Percentiles rank a stretch among this genome's conserved stretches.
These are phyloP conservation scores for Filobasidium uniguttulatum DNA, from an alignment of 1,284 basidiomycete species.

Conservation along the genomic window DNA sequence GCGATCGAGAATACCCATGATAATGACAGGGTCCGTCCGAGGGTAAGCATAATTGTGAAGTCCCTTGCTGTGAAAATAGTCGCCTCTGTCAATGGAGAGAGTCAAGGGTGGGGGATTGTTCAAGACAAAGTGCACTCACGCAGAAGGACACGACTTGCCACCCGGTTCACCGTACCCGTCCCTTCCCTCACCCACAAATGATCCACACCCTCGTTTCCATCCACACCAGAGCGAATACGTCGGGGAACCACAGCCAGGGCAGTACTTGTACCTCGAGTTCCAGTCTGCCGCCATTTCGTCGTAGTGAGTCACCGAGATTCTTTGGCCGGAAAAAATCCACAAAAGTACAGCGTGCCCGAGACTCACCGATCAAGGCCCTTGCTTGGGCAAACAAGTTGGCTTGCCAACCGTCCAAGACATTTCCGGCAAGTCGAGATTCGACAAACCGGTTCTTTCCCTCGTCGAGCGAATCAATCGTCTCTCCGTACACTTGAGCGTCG, in stretches of 20 bases:
- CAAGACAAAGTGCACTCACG: constrained; percentile 44
- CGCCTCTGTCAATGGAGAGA: too few species aligned
- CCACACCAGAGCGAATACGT: constrained; percentile 86
- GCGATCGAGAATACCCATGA: constrained; percentile 73
- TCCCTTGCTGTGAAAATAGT: constrained; percentile 47
- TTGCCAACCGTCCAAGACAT: constrained; percentile 36
- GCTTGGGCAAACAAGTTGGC: constrained; percentile 62
- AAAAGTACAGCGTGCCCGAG: constrained; percentile 28
- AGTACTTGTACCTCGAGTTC: constrained; percentile 82
- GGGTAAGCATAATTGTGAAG: constrained; percentile 81
- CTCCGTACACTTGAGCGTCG: constrained; percentile 38
- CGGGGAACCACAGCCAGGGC: constrained; percentile 67
- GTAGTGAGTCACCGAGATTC: too few species aligned
- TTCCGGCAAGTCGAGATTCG: constrained; percentile 53
- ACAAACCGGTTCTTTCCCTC: constrained; percentile 46
- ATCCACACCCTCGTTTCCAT: constrained; percentile 72
- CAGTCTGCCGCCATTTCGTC: too few species aligned
- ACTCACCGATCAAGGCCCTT: constrained; percentile 52
- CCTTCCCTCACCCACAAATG: constrained; percentile 8
- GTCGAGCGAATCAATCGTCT: neutral
- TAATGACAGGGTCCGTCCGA: constrained; percentile 77
- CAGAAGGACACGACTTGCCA: constrained; percentile 52
- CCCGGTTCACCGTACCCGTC: constrained; percentile 26
- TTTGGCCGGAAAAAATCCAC: too few species aligned
- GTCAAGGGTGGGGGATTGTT: too few species aligned